Conservation (phyloP, 1,284 basidiomycete species). For the Apiotrichum domesticum region DNA sequence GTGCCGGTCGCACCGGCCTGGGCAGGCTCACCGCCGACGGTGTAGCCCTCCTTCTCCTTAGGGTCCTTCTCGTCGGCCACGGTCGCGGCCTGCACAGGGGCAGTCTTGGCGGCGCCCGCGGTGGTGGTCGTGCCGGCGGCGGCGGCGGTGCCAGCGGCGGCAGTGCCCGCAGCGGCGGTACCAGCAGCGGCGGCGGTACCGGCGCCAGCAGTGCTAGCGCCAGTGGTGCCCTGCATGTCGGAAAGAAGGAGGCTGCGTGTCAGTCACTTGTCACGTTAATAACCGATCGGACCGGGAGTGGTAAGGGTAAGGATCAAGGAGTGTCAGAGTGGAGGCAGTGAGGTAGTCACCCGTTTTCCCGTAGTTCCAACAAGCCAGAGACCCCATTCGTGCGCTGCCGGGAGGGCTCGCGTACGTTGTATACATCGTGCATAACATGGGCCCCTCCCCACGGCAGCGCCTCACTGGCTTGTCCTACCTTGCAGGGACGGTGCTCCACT, state of each 20-base stretch:
- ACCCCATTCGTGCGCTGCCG: background rate
- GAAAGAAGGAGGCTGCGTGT: slow-evolving; percentile 1
- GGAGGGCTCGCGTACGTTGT: background rate
- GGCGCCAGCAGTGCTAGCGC: background rate
- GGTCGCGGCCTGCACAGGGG: background rate
- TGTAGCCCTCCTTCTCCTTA: background rate
- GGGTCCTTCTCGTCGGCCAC: background rate
- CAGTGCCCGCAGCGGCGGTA: background rate
- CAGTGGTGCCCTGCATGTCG: background rate
- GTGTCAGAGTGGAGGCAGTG: too few relatives aligned
- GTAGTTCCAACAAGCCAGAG: too few relatives aligned
- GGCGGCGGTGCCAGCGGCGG: background rate
- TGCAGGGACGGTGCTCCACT: background rate
- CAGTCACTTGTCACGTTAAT: background rate
- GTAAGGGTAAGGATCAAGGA: background rate
- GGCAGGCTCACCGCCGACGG: background rate
- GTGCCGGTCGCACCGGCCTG: background rate
- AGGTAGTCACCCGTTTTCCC: too few relatives aligned
- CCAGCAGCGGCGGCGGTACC: background rate
- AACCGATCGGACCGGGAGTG: background rate
- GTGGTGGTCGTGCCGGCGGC: slow-evolving; percentile 7
- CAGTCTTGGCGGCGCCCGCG: slow-evolving; percentile 2
- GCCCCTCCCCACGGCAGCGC: slow-evolving; percentile 9
- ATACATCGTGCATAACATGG: background rate
- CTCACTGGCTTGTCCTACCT: background rate